phyloP scores from a whole-genome alignment of 1,139 yeast species.

The Pneumocystis canis region DNA sequence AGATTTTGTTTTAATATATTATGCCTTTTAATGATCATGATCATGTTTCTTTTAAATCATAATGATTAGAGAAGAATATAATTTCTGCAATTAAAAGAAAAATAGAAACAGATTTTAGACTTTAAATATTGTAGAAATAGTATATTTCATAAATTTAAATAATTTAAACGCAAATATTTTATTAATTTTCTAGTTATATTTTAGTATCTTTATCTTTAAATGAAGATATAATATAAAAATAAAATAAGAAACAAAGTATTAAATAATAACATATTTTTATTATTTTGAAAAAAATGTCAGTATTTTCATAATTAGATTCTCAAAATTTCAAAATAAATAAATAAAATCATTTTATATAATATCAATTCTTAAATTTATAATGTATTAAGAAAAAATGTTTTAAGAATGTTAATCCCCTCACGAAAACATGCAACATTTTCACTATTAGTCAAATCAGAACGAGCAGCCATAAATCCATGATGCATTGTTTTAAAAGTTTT shows the following conservation, averaged over 20 bases:
- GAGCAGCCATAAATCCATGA: slow-evolving; percentile 5
- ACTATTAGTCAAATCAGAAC: not conserved
- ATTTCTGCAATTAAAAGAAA: too few relatives aligned
- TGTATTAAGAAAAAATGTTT: not conserved
- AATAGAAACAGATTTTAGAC: too few relatives aligned
- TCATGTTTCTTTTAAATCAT: too few relatives aligned
- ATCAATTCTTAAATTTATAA: not conserved
- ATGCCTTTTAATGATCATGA: not conserved
- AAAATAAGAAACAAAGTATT: too few relatives aligned
- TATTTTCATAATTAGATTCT: not conserved
- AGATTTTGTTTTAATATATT: not conserved
- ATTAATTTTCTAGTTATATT: too few relatives aligned
- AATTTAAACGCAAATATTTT: too few relatives aligned
- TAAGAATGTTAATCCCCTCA: not conserved
- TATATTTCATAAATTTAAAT: too few relatives aligned
- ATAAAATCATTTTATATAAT: not conserved
- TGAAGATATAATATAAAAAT: too few relatives aligned
- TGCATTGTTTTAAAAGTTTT: not conserved
- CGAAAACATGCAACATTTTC: not conserved
- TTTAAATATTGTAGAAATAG: too few relatives aligned
- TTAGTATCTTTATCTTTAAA: too few relatives aligned
- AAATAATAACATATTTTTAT: too few relatives aligned
- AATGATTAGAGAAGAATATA: too few relatives aligned
- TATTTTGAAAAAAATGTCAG: not conserved
- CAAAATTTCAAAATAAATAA: not conserved